Conservation (phyloP, 805 yeast species). For the Saccharomyces mikatae region DNA sequence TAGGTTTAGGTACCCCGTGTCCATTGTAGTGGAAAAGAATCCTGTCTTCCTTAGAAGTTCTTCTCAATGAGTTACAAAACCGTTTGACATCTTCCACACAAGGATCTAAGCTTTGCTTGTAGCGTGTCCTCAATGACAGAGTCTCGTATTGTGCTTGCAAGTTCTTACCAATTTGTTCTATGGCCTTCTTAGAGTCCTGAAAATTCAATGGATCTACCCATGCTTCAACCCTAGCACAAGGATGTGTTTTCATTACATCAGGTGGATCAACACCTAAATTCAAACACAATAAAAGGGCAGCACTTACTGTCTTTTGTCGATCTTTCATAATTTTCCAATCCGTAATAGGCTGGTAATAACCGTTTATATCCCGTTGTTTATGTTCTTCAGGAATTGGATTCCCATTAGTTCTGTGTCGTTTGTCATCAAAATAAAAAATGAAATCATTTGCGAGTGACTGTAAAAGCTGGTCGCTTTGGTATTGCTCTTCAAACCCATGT, state of each 20-base stretch:
- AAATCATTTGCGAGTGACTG: conserved; percentile 55
- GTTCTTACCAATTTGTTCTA: conserved; percentile 83
- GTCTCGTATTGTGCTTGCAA: conserved; percentile 86
- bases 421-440: conserved; percentile 81
- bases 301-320: conserved; percentile 85
- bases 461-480: conserved; percentile 41
- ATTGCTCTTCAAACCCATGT: conserved; percentile 61
- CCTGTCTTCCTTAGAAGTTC: conserved; percentile 90
- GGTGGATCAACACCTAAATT: conserved; percentile 97
- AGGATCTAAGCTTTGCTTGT: conserved; percentile 88
- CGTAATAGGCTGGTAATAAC: conserved; percentile 56
- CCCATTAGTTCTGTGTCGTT: conserved; percentile 85
- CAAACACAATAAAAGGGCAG: conserved; percentile 83
- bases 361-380: conserved; percentile 35
- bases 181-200: conserved; percentile 81
- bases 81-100: conserved; percentile 92
- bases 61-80: conserved; percentile 77
- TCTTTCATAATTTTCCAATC: conserved; percentile 93
- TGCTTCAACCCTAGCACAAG: conserved; percentile 85
- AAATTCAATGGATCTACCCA: conserved; percentile 85
- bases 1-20: conserved; percentile 97
- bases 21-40: conserved; percentile 93
- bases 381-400: conserved; percentile 60
- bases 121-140: conserved; percentile 75
- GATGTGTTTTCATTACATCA: conserved; percentile 84